phyloP scores from a whole-genome alignment of 2,329 filamentous ascomycete species.

The Fusarium citri region DNA sequence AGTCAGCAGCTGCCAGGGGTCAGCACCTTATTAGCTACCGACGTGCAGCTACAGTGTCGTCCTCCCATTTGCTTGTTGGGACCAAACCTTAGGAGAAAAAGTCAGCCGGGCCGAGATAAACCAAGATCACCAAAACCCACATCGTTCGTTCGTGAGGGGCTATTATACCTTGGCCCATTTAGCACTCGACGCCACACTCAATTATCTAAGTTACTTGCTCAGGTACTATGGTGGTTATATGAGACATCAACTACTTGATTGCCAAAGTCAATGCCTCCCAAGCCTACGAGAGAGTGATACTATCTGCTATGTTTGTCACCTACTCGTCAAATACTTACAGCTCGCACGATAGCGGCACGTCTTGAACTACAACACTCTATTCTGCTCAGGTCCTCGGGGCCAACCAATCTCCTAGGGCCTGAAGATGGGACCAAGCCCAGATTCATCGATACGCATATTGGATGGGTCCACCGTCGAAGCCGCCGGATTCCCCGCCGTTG shows the following conservation, averaged over 20 bases:
- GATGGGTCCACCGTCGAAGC: conserved; percentile 20
- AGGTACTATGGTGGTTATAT: not conserved
- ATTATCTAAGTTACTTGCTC: not conserved
- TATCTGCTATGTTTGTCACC: not conserved
- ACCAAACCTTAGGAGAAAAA: not conserved
- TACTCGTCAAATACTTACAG: conserved; percentile 5
- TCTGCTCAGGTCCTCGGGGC: not conserved
- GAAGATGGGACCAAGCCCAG: not conserved
- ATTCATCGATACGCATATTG: conserved; percentile 36
- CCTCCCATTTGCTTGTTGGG: not conserved
- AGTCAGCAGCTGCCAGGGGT: conserved; percentile 14
- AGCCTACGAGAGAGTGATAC: not conserved
- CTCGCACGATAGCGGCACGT: not conserved
- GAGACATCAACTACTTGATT: not conserved
- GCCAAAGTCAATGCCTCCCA: not conserved
- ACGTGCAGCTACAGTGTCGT: not conserved
- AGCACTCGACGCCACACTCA: not conserved
- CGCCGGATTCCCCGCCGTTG: conserved; percentile 18
- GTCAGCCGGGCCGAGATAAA: not conserved
- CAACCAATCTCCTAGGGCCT: not conserved
- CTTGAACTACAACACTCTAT: not conserved
- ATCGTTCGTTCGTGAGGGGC: not conserved
- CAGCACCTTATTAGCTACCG: conserved; percentile 32
- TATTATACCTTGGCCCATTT: not conserved
- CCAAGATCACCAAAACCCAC: conserved; percentile 6